Percentiles rank a stretch among this genome's conserved stretches.
Conservation (phyloP, 2,329 filamentous ascomycete genomes). For the Cadophora malorum region DNA sequence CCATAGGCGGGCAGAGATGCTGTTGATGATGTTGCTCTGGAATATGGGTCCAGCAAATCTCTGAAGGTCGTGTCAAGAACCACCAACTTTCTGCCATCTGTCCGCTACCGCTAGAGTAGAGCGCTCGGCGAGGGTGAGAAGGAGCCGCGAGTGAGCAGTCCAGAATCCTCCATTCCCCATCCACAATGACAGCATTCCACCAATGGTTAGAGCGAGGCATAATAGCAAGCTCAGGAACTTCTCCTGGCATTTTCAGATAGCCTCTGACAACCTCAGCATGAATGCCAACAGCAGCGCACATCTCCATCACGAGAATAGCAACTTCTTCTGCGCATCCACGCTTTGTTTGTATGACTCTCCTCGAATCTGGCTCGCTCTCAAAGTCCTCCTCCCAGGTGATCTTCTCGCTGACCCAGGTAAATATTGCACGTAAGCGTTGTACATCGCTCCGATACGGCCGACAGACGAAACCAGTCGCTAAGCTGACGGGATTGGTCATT, state of each 20-base stretch:
- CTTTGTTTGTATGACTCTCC: constrained; percentile 82
- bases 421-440: constrained; percentile 90
- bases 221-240: constrained; percentile 78
- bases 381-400: constrained; percentile 96
- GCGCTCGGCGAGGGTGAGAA: constrained; percentile 79
- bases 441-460: constrained; percentile 94
- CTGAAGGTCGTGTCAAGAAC: constrained; percentile 87
- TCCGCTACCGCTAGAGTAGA: constrained; percentile 76
- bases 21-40: constrained; percentile 88
- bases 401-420: constrained; percentile 96
- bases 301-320: constrained; percentile 85
- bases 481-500: constrained; percentile 78
- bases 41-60: constrained; percentile 95
- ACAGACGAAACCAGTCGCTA: constrained; percentile 92
- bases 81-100: constrained; percentile 85
- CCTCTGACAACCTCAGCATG: constrained; percentile 87
- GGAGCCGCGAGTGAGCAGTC: constrained; percentile 92
- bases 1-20: constrained; percentile 87
- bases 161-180: constrained; percentile 95
- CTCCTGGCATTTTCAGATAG: constrained; percentile 89
- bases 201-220: constrained; percentile 92
- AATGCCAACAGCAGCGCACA: constrained; percentile 90
- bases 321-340: constrained; percentile 90
- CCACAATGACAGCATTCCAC: constrained; percentile 95
- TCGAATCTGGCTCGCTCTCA: constrained; percentile 82